These are phyloP conservation scores for Terfezia boudieri DNA, from an alignment of 495 filamentous ascomycete genomes.

Conservation along the genomic window DNA sequence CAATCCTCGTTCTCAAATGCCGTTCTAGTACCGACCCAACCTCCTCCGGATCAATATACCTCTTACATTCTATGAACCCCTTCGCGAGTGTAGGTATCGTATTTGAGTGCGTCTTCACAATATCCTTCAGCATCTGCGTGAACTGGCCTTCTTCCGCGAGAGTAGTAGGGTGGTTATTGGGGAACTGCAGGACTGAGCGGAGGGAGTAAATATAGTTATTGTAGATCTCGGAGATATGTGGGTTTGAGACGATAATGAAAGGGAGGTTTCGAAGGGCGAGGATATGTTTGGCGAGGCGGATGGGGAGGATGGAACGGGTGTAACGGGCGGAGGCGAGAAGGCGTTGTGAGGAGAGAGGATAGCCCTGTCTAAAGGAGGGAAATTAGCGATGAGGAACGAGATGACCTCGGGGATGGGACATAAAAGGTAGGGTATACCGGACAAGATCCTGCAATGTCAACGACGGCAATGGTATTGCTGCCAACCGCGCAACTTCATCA, in stretches of 20 bases:
- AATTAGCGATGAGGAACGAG: conserved; percentile 1
- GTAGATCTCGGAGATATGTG: conserved; percentile 78
- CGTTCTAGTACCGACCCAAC: conserved; percentile 84
- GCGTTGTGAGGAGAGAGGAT: conserved; percentile 47
- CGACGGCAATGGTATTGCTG: conserved; percentile 53
- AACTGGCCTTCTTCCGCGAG: conserved; percentile 77
- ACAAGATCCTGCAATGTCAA: conserved; percentile 74
- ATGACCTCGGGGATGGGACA: not conserved
- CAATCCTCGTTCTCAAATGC: conserved; percentile 81
- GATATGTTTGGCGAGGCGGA: conserved; percentile 84
- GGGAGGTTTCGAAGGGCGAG: conserved; percentile 80
- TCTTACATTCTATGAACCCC: conserved; percentile 76
- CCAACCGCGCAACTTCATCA: conserved; percentile 55
- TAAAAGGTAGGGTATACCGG: conserved; percentile 30
- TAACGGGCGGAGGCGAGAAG: conserved; percentile 82
- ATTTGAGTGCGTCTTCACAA: conserved; percentile 79
- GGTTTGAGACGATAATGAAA: conserved; percentile 92
- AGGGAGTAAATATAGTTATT: conserved; percentile 85
- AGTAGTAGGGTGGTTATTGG: conserved; percentile 49
- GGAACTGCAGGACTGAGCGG: conserved; percentile 68
- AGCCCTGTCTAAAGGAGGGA: conserved; percentile 27
- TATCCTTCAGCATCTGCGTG: conserved; percentile 73
- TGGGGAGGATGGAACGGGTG: conserved; percentile 79
- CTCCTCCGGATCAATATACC: conserved; percentile 56
- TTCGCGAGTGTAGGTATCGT: conserved; percentile 83